phyloP scores from a whole-genome alignment of 169 alveolate genomes.

The Plasmodium ovale region DNA sequence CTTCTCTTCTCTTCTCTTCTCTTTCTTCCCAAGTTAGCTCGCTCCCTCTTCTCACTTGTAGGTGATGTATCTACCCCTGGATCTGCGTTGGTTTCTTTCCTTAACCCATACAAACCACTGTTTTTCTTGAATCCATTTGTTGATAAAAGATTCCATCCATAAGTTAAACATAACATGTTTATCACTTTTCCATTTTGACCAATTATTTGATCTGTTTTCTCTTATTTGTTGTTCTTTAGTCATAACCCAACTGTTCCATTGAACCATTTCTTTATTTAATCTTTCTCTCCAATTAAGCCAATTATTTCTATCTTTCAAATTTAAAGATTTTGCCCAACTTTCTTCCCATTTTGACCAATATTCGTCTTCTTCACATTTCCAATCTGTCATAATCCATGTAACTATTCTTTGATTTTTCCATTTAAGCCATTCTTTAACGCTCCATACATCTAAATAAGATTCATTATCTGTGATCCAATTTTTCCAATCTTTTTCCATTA shows the following conservation, averaged over 20 bases:
- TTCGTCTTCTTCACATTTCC: constrained; percentile 35
- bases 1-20: neutral
- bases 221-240: constrained; percentile 8
- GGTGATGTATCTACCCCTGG: neutral
- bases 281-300: constrained; percentile 29
- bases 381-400: constrained; percentile 9
- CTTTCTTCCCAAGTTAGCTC: too few species aligned
- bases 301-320: neutral
- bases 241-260: constrained; percentile 33
- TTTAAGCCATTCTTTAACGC: constrained; percentile 17
- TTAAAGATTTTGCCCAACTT: neutral
- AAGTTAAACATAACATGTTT: constrained; percentile 8
- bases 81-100: neutral
- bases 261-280: constrained; percentile 26
- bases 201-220: neutral
- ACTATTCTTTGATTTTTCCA: constrained; percentile 21
- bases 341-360: constrained; percentile 47
- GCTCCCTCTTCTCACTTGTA: neutral
- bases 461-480: constrained; percentile 11
- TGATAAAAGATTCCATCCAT: constrained; percentile 11
- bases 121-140: constrained; percentile 11
- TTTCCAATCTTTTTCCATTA: constrained; percentile 24
- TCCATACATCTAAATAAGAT: constrained; percentile 37
- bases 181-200: constrained; percentile 24
- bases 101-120: constrained; percentile 40